Conservation (phyloP, 345 rosid species). For the Dimocarpus longan region DNA sequence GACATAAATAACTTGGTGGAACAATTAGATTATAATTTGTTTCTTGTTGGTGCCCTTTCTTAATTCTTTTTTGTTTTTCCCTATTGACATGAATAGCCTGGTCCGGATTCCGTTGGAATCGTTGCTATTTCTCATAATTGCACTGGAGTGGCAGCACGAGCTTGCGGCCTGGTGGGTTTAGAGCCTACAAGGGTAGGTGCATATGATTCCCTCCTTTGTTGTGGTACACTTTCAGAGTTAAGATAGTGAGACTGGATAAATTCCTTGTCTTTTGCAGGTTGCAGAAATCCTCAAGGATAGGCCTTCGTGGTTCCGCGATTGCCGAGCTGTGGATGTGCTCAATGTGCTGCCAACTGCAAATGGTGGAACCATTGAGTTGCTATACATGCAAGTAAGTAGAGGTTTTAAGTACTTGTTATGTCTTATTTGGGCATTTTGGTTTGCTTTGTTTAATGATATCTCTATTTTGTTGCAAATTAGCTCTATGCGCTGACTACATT, state of each 20-base stretch:
- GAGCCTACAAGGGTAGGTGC: conserved; percentile 95
- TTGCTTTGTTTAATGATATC: background rate
- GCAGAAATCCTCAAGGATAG: conserved; percentile 99
- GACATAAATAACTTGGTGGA: conserved; percentile 4
- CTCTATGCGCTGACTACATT: conserved; percentile 97
- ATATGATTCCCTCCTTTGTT: conserved; percentile 8
- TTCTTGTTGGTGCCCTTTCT: background rate
- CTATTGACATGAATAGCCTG: conserved; percentile 70
- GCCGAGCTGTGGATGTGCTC: conserved; percentile 98
- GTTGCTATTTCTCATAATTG: conserved; percentile 99
- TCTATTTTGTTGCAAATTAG: conserved; percentile 38
- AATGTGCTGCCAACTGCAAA: conserved; percentile 97
- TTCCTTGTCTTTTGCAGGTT: conserved; percentile 49
- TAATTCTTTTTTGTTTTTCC: background rate
- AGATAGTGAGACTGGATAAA: background rate
- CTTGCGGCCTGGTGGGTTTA: conserved; percentile 99
- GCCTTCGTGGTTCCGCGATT: conserved; percentile 97
- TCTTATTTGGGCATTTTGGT: background rate
- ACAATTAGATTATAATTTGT: background rate
- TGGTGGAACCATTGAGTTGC: conserved; percentile 99
- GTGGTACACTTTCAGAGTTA: background rate
- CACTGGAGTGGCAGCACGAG: conserved; percentile 99
- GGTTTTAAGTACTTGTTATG: background rate
- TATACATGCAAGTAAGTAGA: conserved; percentile 86
- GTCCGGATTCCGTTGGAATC: conserved; percentile 99